Evolutionary conservation across 2,329 filamentous ascomycete species (phyloP).

Genomic region (Elsinoe ampelina): DNA sequence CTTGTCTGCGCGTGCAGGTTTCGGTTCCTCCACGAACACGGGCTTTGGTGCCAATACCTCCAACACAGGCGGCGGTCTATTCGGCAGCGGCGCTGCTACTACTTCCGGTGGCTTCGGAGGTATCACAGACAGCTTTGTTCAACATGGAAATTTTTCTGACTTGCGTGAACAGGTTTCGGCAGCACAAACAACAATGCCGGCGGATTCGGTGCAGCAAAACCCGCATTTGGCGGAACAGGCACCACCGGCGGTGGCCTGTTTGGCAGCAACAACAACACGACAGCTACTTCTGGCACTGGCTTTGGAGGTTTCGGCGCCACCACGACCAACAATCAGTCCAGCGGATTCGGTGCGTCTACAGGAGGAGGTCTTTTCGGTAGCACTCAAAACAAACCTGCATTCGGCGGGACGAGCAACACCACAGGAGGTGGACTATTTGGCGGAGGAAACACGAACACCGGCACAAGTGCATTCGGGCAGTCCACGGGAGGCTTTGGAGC

Average conservation of each 20-base stretch:
- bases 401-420: constrained; percentile 41
- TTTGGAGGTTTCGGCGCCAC: constrained; percentile 22
- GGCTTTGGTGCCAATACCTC: constrained; percentile 19
- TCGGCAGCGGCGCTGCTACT: constrained; percentile 31
- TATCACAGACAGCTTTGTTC: constrained; percentile 6
- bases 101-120: constrained; percentile 19
- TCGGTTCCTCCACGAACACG: constrained; percentile 17
- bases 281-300: constrained; percentile 17
- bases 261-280: constrained; percentile 16
- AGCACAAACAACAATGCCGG: constrained; percentile 16
- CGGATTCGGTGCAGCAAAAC: constrained; percentile 18
- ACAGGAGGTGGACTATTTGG: constrained; percentile 30
- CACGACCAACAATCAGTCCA: constrained; percentile 18
- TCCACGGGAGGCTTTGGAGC: constrained; percentile 31
- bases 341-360: constrained; percentile 17
- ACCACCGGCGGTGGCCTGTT: constrained; percentile 25
- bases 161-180: constrained; percentile 17
- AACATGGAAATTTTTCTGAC: neutral
- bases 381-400: constrained; percentile 40
- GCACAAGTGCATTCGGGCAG: constrained; percentile 37
- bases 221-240: constrained; percentile 23
- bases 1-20: constrained; percentile 15
- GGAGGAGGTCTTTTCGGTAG: constrained; percentile 24
- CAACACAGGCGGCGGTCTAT: constrained; percentile 24
- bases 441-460: constrained; percentile 31